phyloP scores from a whole-genome alignment of 2,329 filamentous ascomycete genomes.

The Atkinsonella hypoxylon region DNA sequence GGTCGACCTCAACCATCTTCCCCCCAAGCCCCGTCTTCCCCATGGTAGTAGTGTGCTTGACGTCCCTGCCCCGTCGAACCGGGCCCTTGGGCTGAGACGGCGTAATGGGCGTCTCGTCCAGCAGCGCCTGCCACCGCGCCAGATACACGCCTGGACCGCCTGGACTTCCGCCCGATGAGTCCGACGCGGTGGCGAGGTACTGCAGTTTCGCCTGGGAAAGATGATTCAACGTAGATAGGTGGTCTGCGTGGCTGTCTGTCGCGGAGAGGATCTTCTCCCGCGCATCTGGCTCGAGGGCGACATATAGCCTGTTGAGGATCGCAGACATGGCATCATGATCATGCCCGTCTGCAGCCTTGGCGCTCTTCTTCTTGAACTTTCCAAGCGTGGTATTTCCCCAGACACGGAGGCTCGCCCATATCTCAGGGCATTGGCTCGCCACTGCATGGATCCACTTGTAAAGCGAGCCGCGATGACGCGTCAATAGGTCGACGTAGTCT shows the following conservation, averaged over 20 bases:
- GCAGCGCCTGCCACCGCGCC: conserved; percentile 56
- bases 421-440: conserved; percentile 53
- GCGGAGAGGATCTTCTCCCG: conserved; percentile 33
- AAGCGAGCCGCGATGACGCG: conserved; percentile 47
- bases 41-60: conserved; percentile 29
- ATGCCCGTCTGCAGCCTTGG: conserved; percentile 5
- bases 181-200: conserved; percentile 35
- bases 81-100: conserved; percentile 41
- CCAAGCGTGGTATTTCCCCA: conserved; percentile 48
- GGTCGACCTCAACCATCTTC: conserved; percentile 7
- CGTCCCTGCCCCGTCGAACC: conserved; percentile 40
- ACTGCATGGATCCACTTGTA: conserved; percentile 64
- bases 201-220: conserved; percentile 45
- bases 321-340: conserved; percentile 19
- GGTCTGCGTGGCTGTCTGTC: conserved; percentile 48
- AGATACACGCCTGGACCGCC: conserved; percentile 62
- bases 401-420: conserved; percentile 45
- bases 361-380: conserved; percentile 34
- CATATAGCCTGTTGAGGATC: conserved; percentile 30
- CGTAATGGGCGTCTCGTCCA: conserved; percentile 59
- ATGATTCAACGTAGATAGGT: conserved; percentile 42
- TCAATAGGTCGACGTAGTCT: conserved; percentile 57
- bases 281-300: conserved; percentile 32
- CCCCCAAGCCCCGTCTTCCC: conserved; percentile 30
- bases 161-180: conserved; percentile 21